phyloP scores from a whole-genome alignment of 257 asterid species.

The Phtheirospermum japonicum region DNA sequence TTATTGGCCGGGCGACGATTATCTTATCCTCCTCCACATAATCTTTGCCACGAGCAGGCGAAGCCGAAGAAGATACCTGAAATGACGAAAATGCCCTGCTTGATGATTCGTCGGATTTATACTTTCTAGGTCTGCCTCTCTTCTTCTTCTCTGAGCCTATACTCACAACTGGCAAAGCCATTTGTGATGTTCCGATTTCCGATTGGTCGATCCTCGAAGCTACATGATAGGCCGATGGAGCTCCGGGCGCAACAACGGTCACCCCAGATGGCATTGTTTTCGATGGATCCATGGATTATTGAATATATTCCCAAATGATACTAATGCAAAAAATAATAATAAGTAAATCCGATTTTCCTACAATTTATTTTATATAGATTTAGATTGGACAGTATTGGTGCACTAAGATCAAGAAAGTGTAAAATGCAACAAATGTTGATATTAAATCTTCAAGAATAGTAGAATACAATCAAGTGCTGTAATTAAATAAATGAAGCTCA shows the following conservation, averaged over 20 bases:
- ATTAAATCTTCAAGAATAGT: not conserved
- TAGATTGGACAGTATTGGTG: not conserved
- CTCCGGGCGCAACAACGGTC: constrained; percentile 51
- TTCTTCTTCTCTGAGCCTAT: constrained; percentile 66
- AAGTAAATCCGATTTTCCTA: not conserved
- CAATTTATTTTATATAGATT: not conserved
- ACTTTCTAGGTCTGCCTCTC: constrained; percentile 95
- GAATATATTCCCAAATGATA: constrained; percentile 10
- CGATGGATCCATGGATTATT: constrained; percentile 58
- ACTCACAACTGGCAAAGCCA: constrained; percentile 28
- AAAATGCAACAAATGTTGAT: constrained; percentile 5
- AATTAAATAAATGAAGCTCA: not conserved
- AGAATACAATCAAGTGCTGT: not conserved
- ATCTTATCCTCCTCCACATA: constrained; percentile 40
- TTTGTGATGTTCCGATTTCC: constrained; percentile 29
- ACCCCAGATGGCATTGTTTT: constrained; percentile 54
- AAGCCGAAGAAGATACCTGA: constrained; percentile 52
- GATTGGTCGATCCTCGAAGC: constrained; percentile 49
- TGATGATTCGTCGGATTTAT: constrained; percentile 55
- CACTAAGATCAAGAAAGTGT: constrained; percentile 5
- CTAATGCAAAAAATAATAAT: not conserved
- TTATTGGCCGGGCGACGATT: constrained; percentile 25
- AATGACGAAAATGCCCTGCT: constrained; percentile 40
- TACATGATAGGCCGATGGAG: constrained; percentile 60
- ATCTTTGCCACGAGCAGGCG: constrained; percentile 42